Evolutionary conservation across 371 early-diverging fungal genomes (phyloP), one percentile per base, ranked within the genome.

Genomic region (Mortierella polycephala): DNA sequence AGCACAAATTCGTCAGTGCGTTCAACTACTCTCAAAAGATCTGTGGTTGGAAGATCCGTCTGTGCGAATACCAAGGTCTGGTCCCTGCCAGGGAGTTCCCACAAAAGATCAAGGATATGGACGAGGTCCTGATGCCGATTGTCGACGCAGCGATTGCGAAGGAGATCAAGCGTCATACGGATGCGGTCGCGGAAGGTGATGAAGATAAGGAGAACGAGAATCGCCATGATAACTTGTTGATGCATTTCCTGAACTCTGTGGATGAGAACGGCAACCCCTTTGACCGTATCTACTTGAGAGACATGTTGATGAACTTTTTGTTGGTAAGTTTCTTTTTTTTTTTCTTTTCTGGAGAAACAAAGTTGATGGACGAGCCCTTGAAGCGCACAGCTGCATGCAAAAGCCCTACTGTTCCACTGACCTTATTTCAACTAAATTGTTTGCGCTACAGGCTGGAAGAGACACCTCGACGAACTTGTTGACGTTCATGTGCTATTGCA

Each of bases 391-490:
- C 20, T 51, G 51, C 12, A 0, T n/a, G 12, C 47, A 14, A 47
- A 47, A 12, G 1, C 47, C 47, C 11, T 14, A 0, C 10, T 47
- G 12, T 47, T 47, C 10, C 16, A n/a, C 20, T 40, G 11, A 12
- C 37, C 18, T 18, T 49, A 6, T 21, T 11, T 23, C 13, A 3
- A 13, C 13, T 56, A 14, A 21, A 11, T 37, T 37, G 23, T 56
- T 56, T 56, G 7, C 16, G 20, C 12, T 57, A n/a, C 30, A 64
- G 41, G 89, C 90, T 21, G 90, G 90, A 13, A 82, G 84, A 41
- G 90, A 87, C 46, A 89, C 90, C 2, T 82, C 88, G 1, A 80
- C 87, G 13, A 85, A 83, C 71, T 69, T 86, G 44, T 45, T 89
- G 51, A 81, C 84, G 10, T 81, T 81, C 57, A 75, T 73, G 57